Base-by-base conservation (phyloP, 768 basidiomycete species). In the Mycena venus region DNA sequence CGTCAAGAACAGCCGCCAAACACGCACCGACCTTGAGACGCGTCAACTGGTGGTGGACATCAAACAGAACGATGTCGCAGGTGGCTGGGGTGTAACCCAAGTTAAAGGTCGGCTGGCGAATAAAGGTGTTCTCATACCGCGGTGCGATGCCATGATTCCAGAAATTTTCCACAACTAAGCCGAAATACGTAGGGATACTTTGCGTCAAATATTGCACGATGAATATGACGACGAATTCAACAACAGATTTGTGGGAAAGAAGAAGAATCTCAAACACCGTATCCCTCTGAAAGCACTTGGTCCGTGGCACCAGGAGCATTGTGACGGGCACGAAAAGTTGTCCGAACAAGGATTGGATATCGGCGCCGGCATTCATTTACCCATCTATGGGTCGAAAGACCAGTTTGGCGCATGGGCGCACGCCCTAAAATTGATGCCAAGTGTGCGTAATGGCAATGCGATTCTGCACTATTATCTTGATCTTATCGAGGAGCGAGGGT, bases 1-100 rank as follows among this genome's bases (percentile, higher is more conserved):
- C 23, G 64, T 66, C 49, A 55, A 55, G 64, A 55, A 55, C 2
- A 23, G 23, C 23, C 14, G 9, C 11, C 12, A 17, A 21, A 36
- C 21, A 15, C n/a, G 44, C 29, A 64, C 63, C 47, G 51, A 69
- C 17, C 31, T 65, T 9, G 32, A 63, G 60, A 51, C 36, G 38
- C 29, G 58, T 29, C 73, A 66, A 60, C 31, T 32, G 10, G 61
- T 77, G 17, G 17, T 77, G 11, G 68, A 77, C 31, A 12, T 74
- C n/a, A 77, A 77, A 34, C 29, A 34, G 12, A 31, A 32, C n/a
- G 68, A 77, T 42, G 29, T 66, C 21, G 34, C 51, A 2, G 75
- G 77, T 27, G 55, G 56, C 36, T 77, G 74, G 74, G 74, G 77
- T 42, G 77, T 77, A 8, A 61, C 53, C 23, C 77, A 77, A 59